Conservation (phyloP, 345 rosid genomes). For the Kandelia obovata region DNA sequence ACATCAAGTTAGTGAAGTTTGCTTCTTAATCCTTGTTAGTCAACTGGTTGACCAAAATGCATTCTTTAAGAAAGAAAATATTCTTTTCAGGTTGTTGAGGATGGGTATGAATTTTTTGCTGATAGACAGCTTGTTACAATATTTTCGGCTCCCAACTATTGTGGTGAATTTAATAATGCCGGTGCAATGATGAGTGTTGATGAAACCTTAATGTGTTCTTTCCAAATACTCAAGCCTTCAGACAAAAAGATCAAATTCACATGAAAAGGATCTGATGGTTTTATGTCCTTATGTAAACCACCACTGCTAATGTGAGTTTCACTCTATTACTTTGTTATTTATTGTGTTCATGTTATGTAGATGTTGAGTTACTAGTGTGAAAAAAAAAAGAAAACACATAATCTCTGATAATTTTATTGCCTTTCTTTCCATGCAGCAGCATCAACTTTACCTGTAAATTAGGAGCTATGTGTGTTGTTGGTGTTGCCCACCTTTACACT, state of each 20-base stretch:
- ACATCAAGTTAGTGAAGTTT: conserved; percentile 57
- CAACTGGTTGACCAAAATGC: background rate
- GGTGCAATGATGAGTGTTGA: conserved; percentile 98
- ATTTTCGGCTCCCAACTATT: conserved; percentile 91
- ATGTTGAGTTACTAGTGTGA: no score
- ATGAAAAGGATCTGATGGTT: conserved; percentile 26
- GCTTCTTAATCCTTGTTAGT: background rate
- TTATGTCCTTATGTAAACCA: conserved; percentile 11
- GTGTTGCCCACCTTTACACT: no score
- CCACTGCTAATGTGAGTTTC: conserved; percentile 26
- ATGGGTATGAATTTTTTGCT: conserved; percentile 90
- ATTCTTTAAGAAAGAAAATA: background rate
- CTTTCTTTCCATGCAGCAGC: background rate
- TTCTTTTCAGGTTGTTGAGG: conserved; percentile 72
- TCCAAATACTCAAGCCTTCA: conserved; percentile 82
- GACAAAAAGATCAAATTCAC: conserved; percentile 46
- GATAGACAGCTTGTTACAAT: conserved; percentile 82
- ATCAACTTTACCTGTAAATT: background rate
- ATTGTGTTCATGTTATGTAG: background rate
- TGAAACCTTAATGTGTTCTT: conserved; percentile 85
- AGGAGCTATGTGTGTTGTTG: background rate
- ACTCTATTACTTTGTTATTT: background rate
- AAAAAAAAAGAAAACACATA: no score
- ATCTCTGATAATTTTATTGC: background rate
- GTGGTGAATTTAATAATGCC: conserved; percentile 90